Evolutionary conservation across 495 filamentous ascomycete species (phyloP), one percentile per base, ranked within the genome.

Genomic region (Podospora bellae-mahoneyi): DNA sequence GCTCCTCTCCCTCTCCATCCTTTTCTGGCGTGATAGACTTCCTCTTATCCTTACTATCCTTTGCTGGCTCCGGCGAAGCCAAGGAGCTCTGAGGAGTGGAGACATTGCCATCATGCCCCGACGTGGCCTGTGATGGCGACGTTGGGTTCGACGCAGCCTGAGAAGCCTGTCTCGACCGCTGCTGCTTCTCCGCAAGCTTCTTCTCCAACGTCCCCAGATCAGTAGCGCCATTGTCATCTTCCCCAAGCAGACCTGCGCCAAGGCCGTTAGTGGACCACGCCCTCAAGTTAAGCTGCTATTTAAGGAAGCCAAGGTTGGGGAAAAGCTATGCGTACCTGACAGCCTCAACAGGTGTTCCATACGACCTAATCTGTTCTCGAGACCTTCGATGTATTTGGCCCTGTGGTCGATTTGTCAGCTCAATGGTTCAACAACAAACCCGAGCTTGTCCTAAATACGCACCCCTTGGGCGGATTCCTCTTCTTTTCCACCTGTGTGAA

Each of bases 401-500:
- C 91, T 93, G 68, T 66, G 60, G 30, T 30, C 6, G 64, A 66
- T 61, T 60, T 48, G 73, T 79, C 34, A 77, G 77, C 67, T 23
- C 53, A 19, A 39, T 10, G 3, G 54, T 48, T 10, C 39, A 48
- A 10, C 39, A 28, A 54, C 26, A 59, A 59, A 66, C 32, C 19
- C 19, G 20, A 48, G 32, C 39, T 48, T 2, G 7, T 10, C 39
- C 39, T 3, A 48, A 48, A 16, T 48, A 69, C 69, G 65, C 86
- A 97, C 92, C 95, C 94, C 85, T 98, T 99, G 7, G 95, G 95
- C 19, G 95, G 95, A 83, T 91, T 94, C 67, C 95, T 87, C 84
- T 98, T 98, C 88, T 99, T 99, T 82, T 99, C 95, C 26, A 97
- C 93, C 73, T 96, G 92, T 5, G 95, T 98, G 75, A 97, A 99